phyloP scores from a whole-genome alignment of 345 rosid genomes.

The Pistacia atlantica region DNA sequence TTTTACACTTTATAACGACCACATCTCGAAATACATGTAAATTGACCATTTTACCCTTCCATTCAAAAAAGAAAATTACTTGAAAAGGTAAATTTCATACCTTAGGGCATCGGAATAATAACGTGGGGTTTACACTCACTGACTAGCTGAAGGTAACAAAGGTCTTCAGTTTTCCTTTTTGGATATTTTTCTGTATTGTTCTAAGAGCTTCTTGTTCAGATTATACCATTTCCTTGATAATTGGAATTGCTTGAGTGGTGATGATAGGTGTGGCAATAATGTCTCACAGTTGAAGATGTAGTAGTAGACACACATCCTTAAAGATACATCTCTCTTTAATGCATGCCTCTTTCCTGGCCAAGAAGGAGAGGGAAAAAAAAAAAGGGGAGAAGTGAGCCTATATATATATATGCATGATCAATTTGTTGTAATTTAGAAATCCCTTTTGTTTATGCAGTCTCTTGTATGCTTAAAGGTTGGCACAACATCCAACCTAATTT shows the following conservation, averaged over 20 bases:
- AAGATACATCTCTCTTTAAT: background rate
- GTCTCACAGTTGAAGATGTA: background rate
- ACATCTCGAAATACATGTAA: too few relatives aligned
- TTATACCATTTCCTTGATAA: background rate
- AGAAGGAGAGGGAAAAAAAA: background rate
- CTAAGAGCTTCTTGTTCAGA: background rate
- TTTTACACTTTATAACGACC: too few relatives aligned
- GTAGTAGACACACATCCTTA: background rate
- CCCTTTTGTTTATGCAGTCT: background rate
- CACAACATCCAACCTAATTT: background rate
- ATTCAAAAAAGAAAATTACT: too few relatives aligned
- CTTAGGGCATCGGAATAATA: too few relatives aligned
- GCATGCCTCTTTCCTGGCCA: background rate
- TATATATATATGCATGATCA: background rate
- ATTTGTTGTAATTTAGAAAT: background rate
- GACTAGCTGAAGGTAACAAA: background rate
- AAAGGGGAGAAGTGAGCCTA: background rate
- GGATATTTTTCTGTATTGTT: background rate
- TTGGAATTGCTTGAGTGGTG: background rate
- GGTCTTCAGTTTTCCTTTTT: background rate
- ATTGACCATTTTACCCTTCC: too few relatives aligned
- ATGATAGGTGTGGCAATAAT: background rate
- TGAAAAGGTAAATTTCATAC: too few relatives aligned
- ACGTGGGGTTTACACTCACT: too few relatives aligned
- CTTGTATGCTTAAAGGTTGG: background rate